A percentile compares a stretch with the other conserved stretches of the same genome.
Conservation (phyloP, 2,329 filamentous ascomycete genomes). For the Coniosporium uncinatum region DNA sequence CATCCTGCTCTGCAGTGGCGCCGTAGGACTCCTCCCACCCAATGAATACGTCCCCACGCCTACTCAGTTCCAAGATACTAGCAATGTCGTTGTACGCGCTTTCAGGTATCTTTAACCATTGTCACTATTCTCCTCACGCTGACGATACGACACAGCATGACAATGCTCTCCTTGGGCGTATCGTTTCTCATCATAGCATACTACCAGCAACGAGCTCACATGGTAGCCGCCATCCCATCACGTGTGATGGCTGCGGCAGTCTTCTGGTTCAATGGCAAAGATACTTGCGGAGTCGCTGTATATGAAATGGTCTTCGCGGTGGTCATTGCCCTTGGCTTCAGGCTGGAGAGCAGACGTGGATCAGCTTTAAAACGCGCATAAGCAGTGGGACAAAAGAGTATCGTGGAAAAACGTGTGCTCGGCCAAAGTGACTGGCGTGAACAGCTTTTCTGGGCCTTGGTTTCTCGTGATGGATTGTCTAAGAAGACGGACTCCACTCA, state of each 20-base stretch:
- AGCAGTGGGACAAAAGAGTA: too few species aligned
- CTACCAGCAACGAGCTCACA: background rate
- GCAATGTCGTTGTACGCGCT: background rate
- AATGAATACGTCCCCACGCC: background rate
- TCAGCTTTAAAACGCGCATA: too few species aligned
- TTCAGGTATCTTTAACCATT: background rate
- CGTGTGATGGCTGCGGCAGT: background rate
- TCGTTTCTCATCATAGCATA: background rate
- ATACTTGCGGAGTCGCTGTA: background rate
- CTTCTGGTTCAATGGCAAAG: background rate
- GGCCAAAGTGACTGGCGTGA: too few species aligned
- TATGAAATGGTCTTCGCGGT: background rate
- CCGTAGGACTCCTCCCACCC: background rate
- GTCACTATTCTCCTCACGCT: background rate
- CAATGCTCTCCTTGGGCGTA: background rate
- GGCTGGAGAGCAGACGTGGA: too few species aligned
- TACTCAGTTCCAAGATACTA: background rate
- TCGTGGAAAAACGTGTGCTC: too few species aligned
- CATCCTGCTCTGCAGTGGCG: background rate
- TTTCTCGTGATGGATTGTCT: too few species aligned
- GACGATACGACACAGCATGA: background rate
- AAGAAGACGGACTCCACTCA: too few species aligned
- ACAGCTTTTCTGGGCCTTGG: too few species aligned
- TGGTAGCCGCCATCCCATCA: background rate
- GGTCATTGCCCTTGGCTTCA: background rate